A percentile compares a stretch with the other conserved stretches of the same genome.
These are phyloP conservation scores for Volvox reticuliferus DNA, from an alignment of 139 green algal species.

Conservation along the genomic window DNA sequence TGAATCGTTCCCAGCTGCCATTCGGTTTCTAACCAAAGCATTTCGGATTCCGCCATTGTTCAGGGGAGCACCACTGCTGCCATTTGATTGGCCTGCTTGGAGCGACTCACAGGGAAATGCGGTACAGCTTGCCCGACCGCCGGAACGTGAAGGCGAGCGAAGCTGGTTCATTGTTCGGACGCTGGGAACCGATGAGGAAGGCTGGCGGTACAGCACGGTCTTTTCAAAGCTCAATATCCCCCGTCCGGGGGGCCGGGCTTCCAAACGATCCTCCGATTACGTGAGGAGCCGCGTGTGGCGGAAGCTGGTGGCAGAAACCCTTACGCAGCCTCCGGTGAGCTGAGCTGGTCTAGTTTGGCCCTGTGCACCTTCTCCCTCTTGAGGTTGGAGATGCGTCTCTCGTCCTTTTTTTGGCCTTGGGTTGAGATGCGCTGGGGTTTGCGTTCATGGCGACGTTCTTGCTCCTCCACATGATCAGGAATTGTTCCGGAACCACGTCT, in stretches of 20 bases:
- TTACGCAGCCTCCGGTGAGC: no score
- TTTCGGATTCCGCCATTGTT: no score
- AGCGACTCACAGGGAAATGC: constrained; percentile 47
- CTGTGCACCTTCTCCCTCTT: no score
- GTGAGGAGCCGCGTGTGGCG: constrained; percentile 68
- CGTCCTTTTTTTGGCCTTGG: no score
- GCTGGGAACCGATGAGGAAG: constrained; percentile 70
- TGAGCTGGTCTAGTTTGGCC: no score
- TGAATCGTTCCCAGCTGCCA: no score
- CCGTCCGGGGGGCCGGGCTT: constrained; percentile 66
- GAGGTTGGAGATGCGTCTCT: no score
- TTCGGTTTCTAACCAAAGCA: no score
- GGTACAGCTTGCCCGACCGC: constrained; percentile 38
- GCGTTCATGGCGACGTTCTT: neutral
- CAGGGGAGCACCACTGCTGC: constrained; percentile 56
- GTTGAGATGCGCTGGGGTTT: no score
- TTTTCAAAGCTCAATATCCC: constrained; percentile 62
- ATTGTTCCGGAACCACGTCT: no score
- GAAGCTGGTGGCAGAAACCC: constrained; percentile 31
- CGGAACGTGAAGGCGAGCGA: constrained; percentile 56
- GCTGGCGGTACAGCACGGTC: constrained; percentile 71
- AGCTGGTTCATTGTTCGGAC: constrained; percentile 64
- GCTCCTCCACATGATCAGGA: neutral
- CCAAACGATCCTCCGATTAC: constrained; percentile 68
- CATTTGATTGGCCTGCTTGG: constrained; percentile 57